These are phyloP conservation scores for Camelina neglecta DNA, from an alignment of 345 rosid species.

Conservation along the genomic window DNA sequence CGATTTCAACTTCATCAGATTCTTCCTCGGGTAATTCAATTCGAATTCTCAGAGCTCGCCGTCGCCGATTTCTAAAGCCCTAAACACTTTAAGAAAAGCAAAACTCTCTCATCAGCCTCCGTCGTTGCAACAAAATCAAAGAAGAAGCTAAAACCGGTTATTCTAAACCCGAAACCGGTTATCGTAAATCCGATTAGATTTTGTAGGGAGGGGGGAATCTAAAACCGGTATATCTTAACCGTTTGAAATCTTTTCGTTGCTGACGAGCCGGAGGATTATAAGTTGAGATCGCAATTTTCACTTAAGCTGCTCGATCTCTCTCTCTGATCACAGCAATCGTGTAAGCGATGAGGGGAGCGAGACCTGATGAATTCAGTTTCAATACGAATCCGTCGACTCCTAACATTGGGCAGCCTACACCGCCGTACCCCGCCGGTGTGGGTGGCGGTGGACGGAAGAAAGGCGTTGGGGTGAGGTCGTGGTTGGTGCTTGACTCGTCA, in stretches of 20 bases:
- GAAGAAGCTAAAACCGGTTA: slow-evolving; percentile 16
- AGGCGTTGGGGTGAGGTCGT: slow-evolving; percentile 65
- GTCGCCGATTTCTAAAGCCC: slow-evolving; percentile 28
- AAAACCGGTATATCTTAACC: slow-evolving; percentile 18
- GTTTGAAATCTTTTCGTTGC: background rate
- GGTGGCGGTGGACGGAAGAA: slow-evolving; percentile 56
- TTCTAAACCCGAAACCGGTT: slow-evolving; percentile 18
- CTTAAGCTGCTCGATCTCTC: background rate
- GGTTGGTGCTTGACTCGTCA: slow-evolving; percentile 67
- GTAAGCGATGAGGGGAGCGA: slow-evolving; percentile 49
- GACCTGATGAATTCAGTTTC: slow-evolving; percentile 49
- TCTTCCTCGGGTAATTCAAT: background rate
- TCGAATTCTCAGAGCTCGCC: slow-evolving; percentile 21
- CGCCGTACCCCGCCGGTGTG: slow-evolving; percentile 30
- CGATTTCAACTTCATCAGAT: slow-evolving; percentile 52
- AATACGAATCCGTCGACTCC: slow-evolving; percentile 47
- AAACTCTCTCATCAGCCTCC: slow-evolving; percentile 5
- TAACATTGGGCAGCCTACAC: slow-evolving; percentile 37
- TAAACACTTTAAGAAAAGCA: background rate
- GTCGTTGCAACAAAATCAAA: slow-evolving; percentile 3
- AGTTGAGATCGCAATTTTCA: background rate
- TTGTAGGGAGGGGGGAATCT: background rate
- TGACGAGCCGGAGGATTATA: background rate
- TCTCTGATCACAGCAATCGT: slow-evolving; percentile 14
- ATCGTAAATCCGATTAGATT: slow-evolving; percentile 5